A percentile compares a stretch with the other conserved stretches of the same genome.
Evolutionary conservation across 2,329 filamentous ascomycete genomes (phyloP).

Genomic region (Penicillium decumbens): DNA sequence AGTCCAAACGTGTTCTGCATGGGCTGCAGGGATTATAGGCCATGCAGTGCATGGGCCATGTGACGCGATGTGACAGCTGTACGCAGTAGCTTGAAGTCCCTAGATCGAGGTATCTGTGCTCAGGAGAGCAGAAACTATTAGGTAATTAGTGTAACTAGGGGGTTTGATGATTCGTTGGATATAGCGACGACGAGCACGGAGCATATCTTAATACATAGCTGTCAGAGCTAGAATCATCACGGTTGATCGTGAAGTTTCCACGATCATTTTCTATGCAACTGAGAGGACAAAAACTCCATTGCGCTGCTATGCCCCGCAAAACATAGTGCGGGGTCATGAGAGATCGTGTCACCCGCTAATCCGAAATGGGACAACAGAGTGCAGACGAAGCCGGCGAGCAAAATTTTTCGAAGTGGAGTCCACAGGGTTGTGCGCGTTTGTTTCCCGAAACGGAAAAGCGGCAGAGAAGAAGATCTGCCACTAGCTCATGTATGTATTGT

Average conservation of each 20-base stretch:
- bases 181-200: constrained; percentile 18
- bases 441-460: constrained; percentile 20
- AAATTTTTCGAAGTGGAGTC: constrained; percentile 16
- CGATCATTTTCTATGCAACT: background rate
- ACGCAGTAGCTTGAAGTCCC: background rate
- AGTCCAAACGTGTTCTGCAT: background rate
- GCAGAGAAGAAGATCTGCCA: constrained; percentile 18
- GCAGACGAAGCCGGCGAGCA: constrained; percentile 11
- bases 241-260: constrained; percentile 1
- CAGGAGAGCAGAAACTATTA: constrained; percentile 25
- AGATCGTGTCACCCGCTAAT: constrained; percentile 2
- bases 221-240: constrained; percentile 12
- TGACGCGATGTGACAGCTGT: background rate
- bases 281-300: background rate
- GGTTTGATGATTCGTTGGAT: constrained; percentile 24
- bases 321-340: constrained; percentile 25
- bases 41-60: background rate
- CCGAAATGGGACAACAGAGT: constrained; percentile 9
- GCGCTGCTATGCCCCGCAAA: constrained; percentile 23
- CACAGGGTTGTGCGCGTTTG: constrained; percentile 19
- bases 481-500: constrained; percentile 5
- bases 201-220: constrained; percentile 22
- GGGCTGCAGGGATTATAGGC: background rate
- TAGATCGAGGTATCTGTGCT: background rate
- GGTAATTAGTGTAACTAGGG: constrained; percentile 28